phyloP scores from a whole-genome alignment of 2,329 filamentous ascomycete genomes.

The Diaporthe australafricana region DNA sequence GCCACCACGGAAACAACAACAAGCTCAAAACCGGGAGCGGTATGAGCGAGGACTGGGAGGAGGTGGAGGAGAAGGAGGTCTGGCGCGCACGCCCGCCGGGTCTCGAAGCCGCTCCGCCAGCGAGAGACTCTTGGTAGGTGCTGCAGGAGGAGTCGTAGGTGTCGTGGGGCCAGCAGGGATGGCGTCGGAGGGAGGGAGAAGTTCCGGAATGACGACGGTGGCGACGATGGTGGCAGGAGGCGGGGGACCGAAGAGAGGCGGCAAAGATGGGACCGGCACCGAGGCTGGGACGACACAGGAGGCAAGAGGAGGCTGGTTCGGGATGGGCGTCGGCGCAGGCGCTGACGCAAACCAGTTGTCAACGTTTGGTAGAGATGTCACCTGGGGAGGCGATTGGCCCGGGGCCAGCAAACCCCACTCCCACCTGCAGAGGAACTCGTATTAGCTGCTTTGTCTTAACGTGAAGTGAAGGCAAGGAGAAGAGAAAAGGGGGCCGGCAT shows the following conservation, averaged over 20 bases:
- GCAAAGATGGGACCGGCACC: not conserved
- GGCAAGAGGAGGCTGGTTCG: not conserved
- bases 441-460: not conserved
- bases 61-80: not conserved
- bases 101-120: not conserved
- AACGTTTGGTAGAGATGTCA: not conserved
- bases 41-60: not conserved
- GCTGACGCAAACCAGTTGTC: not conserved
- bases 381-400: not conserved
- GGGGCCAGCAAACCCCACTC: not conserved
- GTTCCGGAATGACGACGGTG: not conserved
- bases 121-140: not conserved
- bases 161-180: not conserved
- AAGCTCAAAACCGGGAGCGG: not conserved
- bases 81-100: not conserved
- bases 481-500: not conserved
- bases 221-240: not conserved
- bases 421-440: not conserved
- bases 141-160: not conserved
- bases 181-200: not conserved
- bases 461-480: not conserved
- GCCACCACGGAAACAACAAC: not conserved
- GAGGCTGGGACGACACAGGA: not conserved
- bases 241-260: slow-evolving; percentile 2
- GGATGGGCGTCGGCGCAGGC: not conserved